Evolutionary conservation across 495 filamentous ascomycete genomes (phyloP).

Genomic region (Aspergillus ostianus): DNA sequence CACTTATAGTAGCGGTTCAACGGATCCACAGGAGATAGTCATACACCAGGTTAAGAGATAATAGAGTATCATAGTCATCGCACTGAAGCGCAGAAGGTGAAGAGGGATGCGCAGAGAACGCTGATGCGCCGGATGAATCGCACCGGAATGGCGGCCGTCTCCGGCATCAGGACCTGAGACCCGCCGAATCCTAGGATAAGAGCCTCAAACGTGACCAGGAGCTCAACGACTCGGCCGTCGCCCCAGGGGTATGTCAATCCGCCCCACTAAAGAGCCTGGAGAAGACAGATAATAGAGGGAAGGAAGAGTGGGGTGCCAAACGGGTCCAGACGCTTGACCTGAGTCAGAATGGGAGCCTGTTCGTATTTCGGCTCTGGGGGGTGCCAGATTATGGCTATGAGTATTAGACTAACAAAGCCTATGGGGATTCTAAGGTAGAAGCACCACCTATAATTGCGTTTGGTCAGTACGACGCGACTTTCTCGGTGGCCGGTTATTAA

Average conservation of each 20-base stretch:
- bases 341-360: neutral
- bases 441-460: constrained; percentile 54
- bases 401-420: constrained; percentile 41
- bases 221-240: neutral
- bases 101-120: neutral
- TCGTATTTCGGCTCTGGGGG: neutral
- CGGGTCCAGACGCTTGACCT: neutral
- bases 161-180: neutral
- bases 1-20: neutral
- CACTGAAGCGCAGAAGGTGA: neutral
- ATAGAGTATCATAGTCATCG: neutral
- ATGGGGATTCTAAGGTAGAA: constrained; percentile 63
- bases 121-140: neutral
- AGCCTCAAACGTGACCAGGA: neutral
- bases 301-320: neutral
- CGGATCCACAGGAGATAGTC: neutral
- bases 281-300: neutral
- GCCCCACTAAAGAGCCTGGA: neutral
- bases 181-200: neutral
- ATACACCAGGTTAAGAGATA: constrained; percentile 1
- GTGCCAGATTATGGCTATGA: constrained; percentile 27
- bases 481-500: constrained; percentile 9
- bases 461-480: constrained; percentile 6
- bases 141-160: neutral
- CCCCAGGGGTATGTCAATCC: neutral